Evolutionary conservation across 495 filamentous ascomycete genomes (phyloP).

Genomic region (Physcia stellaris): DNA sequence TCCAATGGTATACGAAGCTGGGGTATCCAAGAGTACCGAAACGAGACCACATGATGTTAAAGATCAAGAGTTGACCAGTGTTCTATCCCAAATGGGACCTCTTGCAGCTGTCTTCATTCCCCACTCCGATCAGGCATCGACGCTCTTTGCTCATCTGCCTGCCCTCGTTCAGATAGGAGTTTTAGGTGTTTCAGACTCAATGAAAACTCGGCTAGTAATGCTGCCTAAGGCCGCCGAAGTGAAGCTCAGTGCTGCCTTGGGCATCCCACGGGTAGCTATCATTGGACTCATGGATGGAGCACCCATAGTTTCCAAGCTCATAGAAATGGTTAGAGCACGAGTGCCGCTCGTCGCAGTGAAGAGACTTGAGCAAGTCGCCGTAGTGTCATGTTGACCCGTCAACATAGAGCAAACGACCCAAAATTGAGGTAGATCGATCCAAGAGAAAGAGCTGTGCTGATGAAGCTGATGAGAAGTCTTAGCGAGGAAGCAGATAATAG

Average conservation of each 20-base stretch:
- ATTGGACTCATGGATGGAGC: conserved; percentile 38
- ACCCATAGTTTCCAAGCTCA: conserved; percentile 31
- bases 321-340: conserved; percentile 34
- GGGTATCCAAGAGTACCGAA: too few relatives aligned
- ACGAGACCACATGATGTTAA: too few relatives aligned
- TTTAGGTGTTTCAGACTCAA: conserved; percentile 18
- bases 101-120: conserved; percentile 40
- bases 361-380: too few relatives aligned
- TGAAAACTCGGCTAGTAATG: conserved; percentile 37
- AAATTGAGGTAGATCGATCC: too few relatives aligned
- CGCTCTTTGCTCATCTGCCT: conserved; percentile 45
- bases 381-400: too few relatives aligned
- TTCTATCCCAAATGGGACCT: background rate
- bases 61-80: too few relatives aligned
- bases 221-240: conserved; percentile 39
- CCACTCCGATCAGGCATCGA: conserved; percentile 32
- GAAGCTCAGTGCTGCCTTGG: conserved; percentile 33
- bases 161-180: conserved; percentile 39
- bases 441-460: too few relatives aligned
- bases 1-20: too few relatives aligned
- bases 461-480: too few relatives aligned
- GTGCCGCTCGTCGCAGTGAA: conserved; percentile 27
- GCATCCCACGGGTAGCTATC: conserved; percentile 43
- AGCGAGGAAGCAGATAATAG: too few relatives aligned
- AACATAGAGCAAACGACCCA: too few relatives aligned